These are phyloP conservation scores for Grosmannia penicillata DNA, from an alignment of 2,329 filamentous ascomycete genomes.

Conservation along the genomic window DNA sequence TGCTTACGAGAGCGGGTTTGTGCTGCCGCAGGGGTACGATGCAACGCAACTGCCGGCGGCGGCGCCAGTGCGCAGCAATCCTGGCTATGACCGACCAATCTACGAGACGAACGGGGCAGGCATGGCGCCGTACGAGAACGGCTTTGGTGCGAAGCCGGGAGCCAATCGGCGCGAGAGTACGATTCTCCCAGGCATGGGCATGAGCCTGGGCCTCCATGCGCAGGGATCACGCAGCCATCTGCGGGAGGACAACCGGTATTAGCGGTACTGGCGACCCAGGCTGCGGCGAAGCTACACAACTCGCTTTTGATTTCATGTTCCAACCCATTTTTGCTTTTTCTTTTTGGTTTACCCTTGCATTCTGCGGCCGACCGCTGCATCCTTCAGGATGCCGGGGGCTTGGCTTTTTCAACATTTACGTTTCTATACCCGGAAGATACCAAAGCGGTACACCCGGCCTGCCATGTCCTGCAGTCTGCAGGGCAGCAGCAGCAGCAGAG, in stretches of 20 bases:
- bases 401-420: not conserved
- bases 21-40: conserved; percentile 21
- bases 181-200: conserved; percentile 30
- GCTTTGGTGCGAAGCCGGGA: conserved; percentile 19
- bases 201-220: conserved; percentile 27
- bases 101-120: conserved; percentile 17
- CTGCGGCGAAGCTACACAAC: conserved; percentile 7
- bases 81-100: conserved; percentile 23
- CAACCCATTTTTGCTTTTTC: conserved; percentile 5
- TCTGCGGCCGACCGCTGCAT: not conserved
- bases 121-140: conserved; percentile 20
- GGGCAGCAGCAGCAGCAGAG: too few relatives aligned
- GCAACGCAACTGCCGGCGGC: conserved; percentile 15
- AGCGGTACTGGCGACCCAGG: conserved; percentile 10
- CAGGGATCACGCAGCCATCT: conserved; percentile 38
- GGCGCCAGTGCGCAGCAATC: conserved; percentile 13
- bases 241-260: conserved; percentile 38
- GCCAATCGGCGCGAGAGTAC: conserved; percentile 39
- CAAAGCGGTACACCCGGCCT: not conserved
- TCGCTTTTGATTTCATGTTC: conserved; percentile 6
- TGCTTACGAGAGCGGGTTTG: conserved; percentile 29
- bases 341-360: not conserved
- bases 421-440: conserved; percentile 5
- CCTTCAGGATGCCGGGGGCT: too few relatives aligned
- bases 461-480: not conserved